phyloP scores from a whole-genome alignment of 2,329 filamentous ascomycete species.

The Coniochaeta sp. region DNA sequence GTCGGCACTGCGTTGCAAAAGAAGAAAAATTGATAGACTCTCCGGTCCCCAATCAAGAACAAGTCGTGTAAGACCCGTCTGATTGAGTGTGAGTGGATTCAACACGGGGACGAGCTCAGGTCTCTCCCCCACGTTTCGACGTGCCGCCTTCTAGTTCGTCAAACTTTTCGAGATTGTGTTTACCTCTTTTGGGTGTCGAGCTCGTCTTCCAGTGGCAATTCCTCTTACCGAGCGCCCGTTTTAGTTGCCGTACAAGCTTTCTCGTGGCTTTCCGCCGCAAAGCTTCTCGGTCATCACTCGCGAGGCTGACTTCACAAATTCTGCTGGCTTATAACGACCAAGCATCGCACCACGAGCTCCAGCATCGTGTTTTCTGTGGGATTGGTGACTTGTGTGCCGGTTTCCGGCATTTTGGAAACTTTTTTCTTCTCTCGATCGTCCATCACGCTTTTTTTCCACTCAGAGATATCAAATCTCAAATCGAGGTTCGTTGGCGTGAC shows the following conservation, averaged over 20 bases:
- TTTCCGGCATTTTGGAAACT: neutral
- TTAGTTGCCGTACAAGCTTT: neutral
- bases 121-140: slow-evolving; percentile 1
- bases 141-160: neutral
- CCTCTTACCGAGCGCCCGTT: neutral
- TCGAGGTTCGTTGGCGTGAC: too few relatives aligned
- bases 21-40: too few relatives aligned
- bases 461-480: too few relatives aligned
- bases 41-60: too few relatives aligned
- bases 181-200: too few relatives aligned
- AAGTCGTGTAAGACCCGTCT: neutral
- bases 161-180: neutral
- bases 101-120: neutral
- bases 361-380: neutral
- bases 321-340: neutral
- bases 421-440: too few relatives aligned
- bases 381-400: too few relatives aligned
- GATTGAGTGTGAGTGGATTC: neutral
- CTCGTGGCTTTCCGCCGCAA: neutral
- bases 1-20: too few relatives aligned
- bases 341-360: neutral
- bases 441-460: too few relatives aligned
- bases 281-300: neutral
- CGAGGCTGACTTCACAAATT: neutral
- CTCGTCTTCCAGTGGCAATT: too few relatives aligned